These are phyloP conservation scores for Bretziella fagacearum DNA, from an alignment of 2,329 filamentous ascomycete genomes.

Conservation along the genomic window DNA sequence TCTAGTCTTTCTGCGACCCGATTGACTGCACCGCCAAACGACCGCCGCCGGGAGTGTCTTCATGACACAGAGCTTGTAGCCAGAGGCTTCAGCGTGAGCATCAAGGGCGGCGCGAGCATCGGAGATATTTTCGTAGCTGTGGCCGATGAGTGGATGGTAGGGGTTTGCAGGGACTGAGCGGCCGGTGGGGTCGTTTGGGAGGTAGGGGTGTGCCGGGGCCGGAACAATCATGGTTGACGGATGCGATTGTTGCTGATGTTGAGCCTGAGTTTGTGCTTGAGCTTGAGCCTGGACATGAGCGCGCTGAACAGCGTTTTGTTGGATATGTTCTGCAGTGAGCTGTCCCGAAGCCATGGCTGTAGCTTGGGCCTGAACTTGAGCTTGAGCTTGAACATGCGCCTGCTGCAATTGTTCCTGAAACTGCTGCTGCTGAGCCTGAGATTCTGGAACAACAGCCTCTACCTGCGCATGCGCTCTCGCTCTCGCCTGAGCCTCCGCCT, in stretches of 20 bases:
- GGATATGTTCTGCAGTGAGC: not conserved
- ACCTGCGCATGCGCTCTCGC: slow-evolving; percentile 9
- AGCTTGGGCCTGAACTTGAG: slow-evolving; percentile 1
- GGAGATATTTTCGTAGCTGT: slow-evolving; percentile 11
- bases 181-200: slow-evolving; percentile 14
- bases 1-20: slow-evolving; percentile 10
- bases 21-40: slow-evolving; percentile 14
- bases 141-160: slow-evolving; percentile 13
- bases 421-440: slow-evolving; percentile 2
- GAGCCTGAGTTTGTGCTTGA: slow-evolving; percentile 2
- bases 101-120: slow-evolving; percentile 12
- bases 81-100: slow-evolving; percentile 12
- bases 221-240: slow-evolving; percentile 9
- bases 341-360: not conserved
- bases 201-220: slow-evolving; percentile 11
- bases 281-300: slow-evolving; percentile 1
- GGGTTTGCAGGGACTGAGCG: slow-evolving; percentile 13
- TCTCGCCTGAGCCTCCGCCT: slow-evolving; percentile 6
- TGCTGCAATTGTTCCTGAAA: not conserved
- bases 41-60: slow-evolving; percentile 14
- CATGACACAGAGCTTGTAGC: slow-evolving; percentile 14
- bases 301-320: not conserved
- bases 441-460: not conserved
- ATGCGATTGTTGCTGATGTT: not conserved
- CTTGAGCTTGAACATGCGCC: slow-evolving; percentile 2